A percentile compares a stretch with the other conserved stretches of the same genome.
phyloP scores from a whole-genome alignment of 1,139 yeast species.

The Hansenula lynferdii region DNA sequence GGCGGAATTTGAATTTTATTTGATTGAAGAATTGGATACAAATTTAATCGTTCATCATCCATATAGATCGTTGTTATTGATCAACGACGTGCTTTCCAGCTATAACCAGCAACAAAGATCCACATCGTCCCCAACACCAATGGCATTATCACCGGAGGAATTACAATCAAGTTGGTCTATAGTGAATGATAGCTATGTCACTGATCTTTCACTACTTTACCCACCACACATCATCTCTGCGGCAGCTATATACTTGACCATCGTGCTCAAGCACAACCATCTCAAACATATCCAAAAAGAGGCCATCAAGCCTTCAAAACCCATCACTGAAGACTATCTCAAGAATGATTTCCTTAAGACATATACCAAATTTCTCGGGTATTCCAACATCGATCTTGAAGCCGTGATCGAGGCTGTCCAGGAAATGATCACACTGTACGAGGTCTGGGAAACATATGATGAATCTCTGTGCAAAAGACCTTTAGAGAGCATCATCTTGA shows the following conservation, averaged over 20 bases:
- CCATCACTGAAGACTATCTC: not conserved
- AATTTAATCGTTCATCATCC: slow-evolving; percentile 86
- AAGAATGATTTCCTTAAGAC: slow-evolving; percentile 10
- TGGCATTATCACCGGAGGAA: slow-evolving; percentile 47
- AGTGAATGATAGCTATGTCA: slow-evolving; percentile 83
- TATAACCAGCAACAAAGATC: slow-evolving; percentile 24
- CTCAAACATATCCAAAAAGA: slow-evolving; percentile 15
- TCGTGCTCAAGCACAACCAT: slow-evolving; percentile 47
- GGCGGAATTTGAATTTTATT: slow-evolving; percentile 95
- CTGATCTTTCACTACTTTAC: slow-evolving; percentile 74
- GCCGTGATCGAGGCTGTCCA: slow-evolving; percentile 79
- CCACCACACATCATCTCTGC: slow-evolving; percentile 93
- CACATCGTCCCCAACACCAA: slow-evolving; percentile 1
- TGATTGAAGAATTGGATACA: slow-evolving; percentile 85
- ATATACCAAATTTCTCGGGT: slow-evolving; percentile 64
- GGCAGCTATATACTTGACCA: slow-evolving; percentile 71
- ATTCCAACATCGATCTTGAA: slow-evolving; percentile 70
- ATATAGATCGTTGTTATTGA: slow-evolving; percentile 65
- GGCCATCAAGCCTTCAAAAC: slow-evolving; percentile 2
- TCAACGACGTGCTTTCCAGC: slow-evolving; percentile 40
- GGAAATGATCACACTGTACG: slow-evolving; percentile 73
- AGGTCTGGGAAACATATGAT: slow-evolving; percentile 79
- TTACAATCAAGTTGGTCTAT: slow-evolving; percentile 85
- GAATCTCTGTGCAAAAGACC: slow-evolving; percentile 39
- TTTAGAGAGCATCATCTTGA: slow-evolving; percentile 18